A percentile compares a stretch with the other conserved stretches of the same genome.
Conservation (phyloP, 495 filamentous ascomycete genomes). For the Penicillium soppii region DNA sequence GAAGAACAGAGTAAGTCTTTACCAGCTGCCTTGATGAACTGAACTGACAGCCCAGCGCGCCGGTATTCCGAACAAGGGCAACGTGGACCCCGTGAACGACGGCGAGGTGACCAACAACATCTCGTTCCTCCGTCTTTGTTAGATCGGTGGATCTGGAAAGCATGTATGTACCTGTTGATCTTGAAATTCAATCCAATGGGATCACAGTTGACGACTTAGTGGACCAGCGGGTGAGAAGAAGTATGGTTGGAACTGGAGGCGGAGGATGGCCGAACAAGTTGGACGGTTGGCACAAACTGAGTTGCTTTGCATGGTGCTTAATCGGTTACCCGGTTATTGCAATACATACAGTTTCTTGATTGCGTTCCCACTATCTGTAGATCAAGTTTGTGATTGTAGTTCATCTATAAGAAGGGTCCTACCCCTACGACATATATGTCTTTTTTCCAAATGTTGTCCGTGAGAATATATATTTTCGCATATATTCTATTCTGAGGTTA, state of each 20-base stretch:
- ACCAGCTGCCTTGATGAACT: background rate
- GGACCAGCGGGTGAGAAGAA: background rate
- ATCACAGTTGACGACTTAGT: background rate
- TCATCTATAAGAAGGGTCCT: no score
- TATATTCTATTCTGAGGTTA: no score
- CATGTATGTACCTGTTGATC: background rate
- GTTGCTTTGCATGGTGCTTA: background rate
- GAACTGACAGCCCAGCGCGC: conserved; percentile 6
- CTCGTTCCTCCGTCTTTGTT: conserved; percentile 15
- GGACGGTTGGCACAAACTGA: background rate
- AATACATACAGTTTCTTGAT: no score
- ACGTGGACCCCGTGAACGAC: conserved; percentile 12
- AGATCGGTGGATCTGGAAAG: background rate
- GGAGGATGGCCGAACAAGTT: background rate
- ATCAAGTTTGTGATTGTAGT: no score
- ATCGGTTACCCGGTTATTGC: background rate
- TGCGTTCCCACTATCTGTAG: no score
- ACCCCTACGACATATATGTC: no score
- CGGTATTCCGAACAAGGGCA: conserved; percentile 5
- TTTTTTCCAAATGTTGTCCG: no score
- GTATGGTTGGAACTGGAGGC: background rate
- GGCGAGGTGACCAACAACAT: conserved; percentile 16
- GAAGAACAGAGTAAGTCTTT: background rate
- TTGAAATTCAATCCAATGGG: background rate
- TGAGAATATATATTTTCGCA: no score